Evolutionary conservation across 2,329 filamentous ascomycete species (phyloP), one percentile per base, ranked within the genome.

Genomic region (Diaporthe vaccinii): DNA sequence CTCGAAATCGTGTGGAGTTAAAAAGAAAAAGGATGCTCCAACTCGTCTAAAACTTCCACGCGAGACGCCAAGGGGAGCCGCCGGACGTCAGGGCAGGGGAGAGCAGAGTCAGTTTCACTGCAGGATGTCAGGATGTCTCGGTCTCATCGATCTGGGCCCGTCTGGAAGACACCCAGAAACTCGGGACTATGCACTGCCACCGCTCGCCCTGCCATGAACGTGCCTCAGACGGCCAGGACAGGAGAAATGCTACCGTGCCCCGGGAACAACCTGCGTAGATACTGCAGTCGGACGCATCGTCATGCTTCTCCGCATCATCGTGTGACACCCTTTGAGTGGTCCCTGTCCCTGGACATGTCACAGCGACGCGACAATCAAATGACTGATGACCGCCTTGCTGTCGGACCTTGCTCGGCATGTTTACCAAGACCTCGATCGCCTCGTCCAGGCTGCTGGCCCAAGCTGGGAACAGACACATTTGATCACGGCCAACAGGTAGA

Each of bases 151-250:
- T 69, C 65, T 55, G 65, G 65, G 46, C 65, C 65, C 25, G 46
- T 55, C 49, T 69, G 34, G 65, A 69, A 55, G 65, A 69, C 34
- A 55, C 22, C 65, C 65, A 69, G 65, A 55, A 69, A 55, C n/a
- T 69, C 65, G 65, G 65, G 65, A 69, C 65, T 68, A 69, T 69
- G 65, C 65, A 69, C 65, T 69, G 65, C 65, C 65, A 55, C 65
- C 49, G 65, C 49, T 39, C n/a, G 65, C 65, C 49, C 34, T 69
- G 49, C 65, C 65, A 55, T 69, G 34, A 41, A 49, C 65, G 28
- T 22, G 31, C 41, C 31, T 36, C 10, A n/a, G 49, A 69, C 65
- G 34, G 6, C 22, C 65, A 69, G 65, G 34, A 69, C 65, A 69
- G 65, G 65, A 69, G 65, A 69, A 69, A 69, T 69, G 65, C 65